These are phyloP conservation scores for Datisca glomerata DNA, from an alignment of 306 rosid species.

Conservation along the genomic window DNA sequence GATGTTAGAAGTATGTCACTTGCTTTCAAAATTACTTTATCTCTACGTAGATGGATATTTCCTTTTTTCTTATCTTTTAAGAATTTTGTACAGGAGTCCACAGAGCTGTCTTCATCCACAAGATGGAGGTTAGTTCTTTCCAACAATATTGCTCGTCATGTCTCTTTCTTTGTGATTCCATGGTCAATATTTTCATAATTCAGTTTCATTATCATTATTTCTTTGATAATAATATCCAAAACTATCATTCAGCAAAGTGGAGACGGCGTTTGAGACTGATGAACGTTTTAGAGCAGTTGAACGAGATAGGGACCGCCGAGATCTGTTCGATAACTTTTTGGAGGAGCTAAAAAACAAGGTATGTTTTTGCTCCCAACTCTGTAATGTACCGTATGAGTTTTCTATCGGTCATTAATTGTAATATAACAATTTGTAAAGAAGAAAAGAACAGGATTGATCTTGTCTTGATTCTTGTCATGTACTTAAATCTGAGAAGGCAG, in stretches of 20 bases:
- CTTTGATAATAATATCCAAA: conserved; percentile 11
- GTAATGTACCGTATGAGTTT: too few species aligned
- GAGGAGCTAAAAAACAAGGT: conserved; percentile 70
- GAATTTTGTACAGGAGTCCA: conserved; percentile 54
- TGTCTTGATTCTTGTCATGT: too few species aligned
- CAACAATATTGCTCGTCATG: conserved; percentile 1
- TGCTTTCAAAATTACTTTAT: conserved; percentile 10
- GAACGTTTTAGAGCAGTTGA: conserved; percentile 82
- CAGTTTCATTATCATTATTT: too few species aligned
- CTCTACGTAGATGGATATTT: conserved; percentile 10
- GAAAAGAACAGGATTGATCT: too few species aligned
- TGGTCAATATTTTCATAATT: conserved; percentile 5
- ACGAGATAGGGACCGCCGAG: conserved; percentile 82
- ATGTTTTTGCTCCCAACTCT: conserved; percentile 18
- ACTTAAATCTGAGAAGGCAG: too few species aligned
- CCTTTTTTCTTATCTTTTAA: conserved; percentile 11
- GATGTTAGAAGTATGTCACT: conserved; percentile 76
- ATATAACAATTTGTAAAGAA: too few species aligned
- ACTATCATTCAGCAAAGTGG: conserved; percentile 74
- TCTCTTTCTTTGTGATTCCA: not conserved
- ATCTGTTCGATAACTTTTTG: conserved; percentile 58
- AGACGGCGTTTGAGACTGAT: conserved; percentile 61
- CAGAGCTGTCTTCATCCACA: conserved; percentile 58
- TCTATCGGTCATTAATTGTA: too few species aligned
- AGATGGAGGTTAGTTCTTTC: conserved; percentile 66